Evolutionary conservation across 2,329 filamentous ascomycete genomes (phyloP).

Genomic region (Trichoderma polysporum): DNA sequence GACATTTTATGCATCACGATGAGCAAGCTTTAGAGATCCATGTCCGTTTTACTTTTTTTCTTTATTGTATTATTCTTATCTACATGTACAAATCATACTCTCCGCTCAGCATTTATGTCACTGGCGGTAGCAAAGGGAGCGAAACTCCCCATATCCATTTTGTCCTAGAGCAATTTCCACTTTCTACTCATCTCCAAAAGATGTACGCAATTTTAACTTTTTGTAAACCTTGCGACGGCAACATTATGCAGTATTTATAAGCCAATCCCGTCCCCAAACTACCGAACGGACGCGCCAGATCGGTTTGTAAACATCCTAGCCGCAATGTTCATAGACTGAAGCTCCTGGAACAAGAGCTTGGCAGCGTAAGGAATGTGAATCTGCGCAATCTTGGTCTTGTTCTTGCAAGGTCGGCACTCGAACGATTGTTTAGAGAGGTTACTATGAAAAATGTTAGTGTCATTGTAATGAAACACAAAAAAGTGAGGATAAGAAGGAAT

Average conservation of each 20-base stretch:
- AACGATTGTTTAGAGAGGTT: conserved; percentile 95
- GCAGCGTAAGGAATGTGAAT: conserved; percentile 97
- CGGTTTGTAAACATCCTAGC: conserved; percentile 93
- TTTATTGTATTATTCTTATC: conserved; percentile 24
- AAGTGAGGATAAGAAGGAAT: background rate
- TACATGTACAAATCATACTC: conserved; percentile 25
- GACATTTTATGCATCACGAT: background rate
- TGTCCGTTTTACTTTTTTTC: background rate
- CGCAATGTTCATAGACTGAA: conserved; percentile 98
- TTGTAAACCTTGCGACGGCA: background rate
- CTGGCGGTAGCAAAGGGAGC: conserved; percentile 13
- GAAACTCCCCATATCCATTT: conserved; percentile 13
- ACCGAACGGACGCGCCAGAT: conserved; percentile 71
- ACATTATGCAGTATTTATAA: conserved; percentile 17
- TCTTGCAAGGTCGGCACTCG: conserved; percentile 96
- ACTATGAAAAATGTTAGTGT: conserved; percentile 50
- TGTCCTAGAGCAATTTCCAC: conserved; percentile 14
- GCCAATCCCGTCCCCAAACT: conserved; percentile 22
- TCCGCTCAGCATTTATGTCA: conserved; percentile 14
- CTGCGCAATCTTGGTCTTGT: conserved; percentile 98
- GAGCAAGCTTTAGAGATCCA: background rate
- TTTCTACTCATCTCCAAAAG: conserved; percentile 5
- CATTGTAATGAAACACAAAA: background rate
- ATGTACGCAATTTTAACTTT: background rate
- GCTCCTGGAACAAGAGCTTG: conserved; percentile 96